Conservation (phyloP, 805 yeast genomes). For the Candida dendrica region DNA sequence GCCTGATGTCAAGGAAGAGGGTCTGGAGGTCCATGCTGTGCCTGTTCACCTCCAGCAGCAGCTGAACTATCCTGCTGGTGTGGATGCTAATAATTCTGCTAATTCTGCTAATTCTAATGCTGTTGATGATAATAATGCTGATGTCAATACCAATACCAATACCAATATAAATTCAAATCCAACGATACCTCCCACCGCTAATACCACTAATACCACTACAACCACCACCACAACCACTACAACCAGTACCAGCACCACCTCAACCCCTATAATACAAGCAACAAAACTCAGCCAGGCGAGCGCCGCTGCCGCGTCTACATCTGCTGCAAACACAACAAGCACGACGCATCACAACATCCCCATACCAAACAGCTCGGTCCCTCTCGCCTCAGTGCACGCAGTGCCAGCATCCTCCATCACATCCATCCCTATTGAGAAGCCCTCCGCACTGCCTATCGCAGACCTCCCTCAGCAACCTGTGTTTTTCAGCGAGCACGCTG, state of each 20-base stretch:
- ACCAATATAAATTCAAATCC: no score
- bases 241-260: no score
- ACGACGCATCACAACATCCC: no score
- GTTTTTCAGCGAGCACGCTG: constrained; percentile 86
- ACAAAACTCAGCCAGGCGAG: no score
- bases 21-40: constrained; percentile 7
- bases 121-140: no score
- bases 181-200: no score
- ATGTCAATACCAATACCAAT: no score
- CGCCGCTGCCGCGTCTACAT: neutral
- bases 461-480: constrained; percentile 53
- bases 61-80: constrained; percentile 1
- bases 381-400: neutral
- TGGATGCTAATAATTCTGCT: neutral
- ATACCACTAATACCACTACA: no score
- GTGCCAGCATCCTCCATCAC: neutral
- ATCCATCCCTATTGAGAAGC: neutral
- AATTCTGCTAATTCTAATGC: neutral
- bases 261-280: no score
- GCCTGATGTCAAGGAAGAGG: neutral
- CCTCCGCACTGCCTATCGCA: neutral
- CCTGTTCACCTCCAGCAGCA: constrained; percentile 16
- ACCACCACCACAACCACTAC: no score
- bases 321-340: neutral
- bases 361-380: neutral